Conservation (phyloP, 2,329 filamentous ascomycete species). For the Xenoacremonium recifei region DNA sequence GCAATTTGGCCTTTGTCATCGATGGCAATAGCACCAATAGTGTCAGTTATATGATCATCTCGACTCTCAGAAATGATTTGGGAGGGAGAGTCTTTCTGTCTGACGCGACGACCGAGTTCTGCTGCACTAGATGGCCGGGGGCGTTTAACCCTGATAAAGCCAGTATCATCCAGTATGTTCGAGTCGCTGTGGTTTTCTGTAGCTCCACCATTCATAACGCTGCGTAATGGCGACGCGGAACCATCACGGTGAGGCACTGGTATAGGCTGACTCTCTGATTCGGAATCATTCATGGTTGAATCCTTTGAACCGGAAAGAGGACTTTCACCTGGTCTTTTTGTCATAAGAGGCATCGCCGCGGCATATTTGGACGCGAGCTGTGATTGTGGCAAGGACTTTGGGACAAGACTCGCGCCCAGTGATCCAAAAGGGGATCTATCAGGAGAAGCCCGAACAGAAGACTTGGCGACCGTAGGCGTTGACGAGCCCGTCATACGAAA, state of each 20-base stretch:
- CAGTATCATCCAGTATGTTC: too few species aligned
- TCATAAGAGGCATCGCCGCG: too few species aligned
- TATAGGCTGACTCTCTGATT: constrained; percentile 4
- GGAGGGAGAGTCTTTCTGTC: constrained; percentile 19
- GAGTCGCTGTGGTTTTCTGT: too few species aligned
- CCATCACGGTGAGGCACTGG: constrained; percentile 18
- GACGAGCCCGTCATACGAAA: constrained; percentile 16
- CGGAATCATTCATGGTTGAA: constrained; percentile 3
- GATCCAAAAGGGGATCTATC: constrained; percentile 17
- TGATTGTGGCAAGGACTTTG: too few species aligned
- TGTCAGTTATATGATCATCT: constrained; percentile 78
- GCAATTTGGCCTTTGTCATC: constrained; percentile 85
- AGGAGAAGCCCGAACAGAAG: constrained; percentile 8
- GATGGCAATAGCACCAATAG: constrained; percentile 92
- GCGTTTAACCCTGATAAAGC: too few species aligned
- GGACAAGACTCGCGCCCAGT: constrained; percentile 11
- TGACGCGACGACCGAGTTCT: constrained; percentile 8
- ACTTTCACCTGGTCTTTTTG: too few species aligned
- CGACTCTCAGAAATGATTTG: constrained; percentile 22
- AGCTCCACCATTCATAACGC: too few species aligned
- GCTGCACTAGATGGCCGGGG: too few species aligned
- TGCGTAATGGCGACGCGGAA: constrained; percentile 14
- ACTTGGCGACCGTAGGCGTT: constrained; percentile 7
- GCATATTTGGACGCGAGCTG: too few species aligned
- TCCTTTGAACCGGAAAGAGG: constrained; percentile 2